These are phyloP conservation scores for Vickermania spadyakhi DNA, from an alignment of 208 protist genomes.

Conservation along the genomic window DNA sequence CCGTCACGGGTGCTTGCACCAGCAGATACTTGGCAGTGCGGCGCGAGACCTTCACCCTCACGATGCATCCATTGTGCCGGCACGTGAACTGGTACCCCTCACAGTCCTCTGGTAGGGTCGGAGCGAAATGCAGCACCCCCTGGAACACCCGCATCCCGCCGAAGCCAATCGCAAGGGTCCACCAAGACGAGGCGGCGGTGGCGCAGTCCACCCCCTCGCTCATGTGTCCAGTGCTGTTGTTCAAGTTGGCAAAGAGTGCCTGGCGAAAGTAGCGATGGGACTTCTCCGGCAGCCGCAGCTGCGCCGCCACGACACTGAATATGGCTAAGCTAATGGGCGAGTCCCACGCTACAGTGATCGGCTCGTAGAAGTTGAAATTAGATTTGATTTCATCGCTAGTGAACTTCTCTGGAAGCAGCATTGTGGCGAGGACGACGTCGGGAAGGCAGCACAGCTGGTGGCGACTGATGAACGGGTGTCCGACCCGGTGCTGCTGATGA, in stretches of 20 bases:
- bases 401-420: constrained; percentile 68
- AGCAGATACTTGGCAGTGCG: constrained; percentile 70
- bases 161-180: constrained; percentile 67
- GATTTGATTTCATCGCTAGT: constrained; percentile 64
- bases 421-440: constrained; percentile 74
- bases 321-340: constrained; percentile 62
- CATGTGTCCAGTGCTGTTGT: constrained; percentile 64
- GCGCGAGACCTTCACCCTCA: constrained; percentile 52
- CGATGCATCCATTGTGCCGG: constrained; percentile 64
- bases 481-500: constrained; percentile 50
- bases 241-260: constrained; percentile 59
- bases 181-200: constrained; percentile 74
- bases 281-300: constrained; percentile 49
- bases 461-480: constrained; percentile 78
- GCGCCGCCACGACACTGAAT: constrained; percentile 64
- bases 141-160: constrained; percentile 69
- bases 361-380: constrained; percentile 84
- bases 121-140: constrained; percentile 77
- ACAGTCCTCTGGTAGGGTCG: constrained; percentile 55
- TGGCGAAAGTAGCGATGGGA: constrained; percentile 41
- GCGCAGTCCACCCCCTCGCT: constrained; percentile 67
- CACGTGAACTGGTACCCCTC: constrained; percentile 70
- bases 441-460: constrained; percentile 78
- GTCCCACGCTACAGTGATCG: constrained; percentile 64
- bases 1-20: constrained; percentile 23